Percentiles rank a stretch among this genome's conserved stretches.
These are phyloP conservation scores for Rhexocercosporidium sp. DNA, from an alignment of 2,329 filamentous ascomycete species.

Conservation along the genomic window DNA sequence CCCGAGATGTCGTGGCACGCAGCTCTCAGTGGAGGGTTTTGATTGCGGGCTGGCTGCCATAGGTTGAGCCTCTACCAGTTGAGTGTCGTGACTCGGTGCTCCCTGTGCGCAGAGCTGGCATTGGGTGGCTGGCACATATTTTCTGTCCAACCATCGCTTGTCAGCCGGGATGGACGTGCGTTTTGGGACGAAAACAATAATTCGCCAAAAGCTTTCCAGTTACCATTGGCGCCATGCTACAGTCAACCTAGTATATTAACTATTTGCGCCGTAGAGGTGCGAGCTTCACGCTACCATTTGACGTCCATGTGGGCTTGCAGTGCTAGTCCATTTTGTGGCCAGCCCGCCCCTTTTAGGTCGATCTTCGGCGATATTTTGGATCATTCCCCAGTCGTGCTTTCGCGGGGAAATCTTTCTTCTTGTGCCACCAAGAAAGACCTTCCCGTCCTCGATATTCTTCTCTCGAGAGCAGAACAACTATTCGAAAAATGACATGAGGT, in stretches of 20 bases:
- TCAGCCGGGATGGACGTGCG: not conserved
- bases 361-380: conserved; percentile 5
- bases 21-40: not conserved
- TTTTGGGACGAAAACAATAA: conserved; percentile 9
- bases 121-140: not conserved
- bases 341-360: not conserved
- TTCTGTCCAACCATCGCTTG: conserved; percentile 10
- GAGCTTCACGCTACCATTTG: conserved; percentile 7
- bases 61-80: not conserved
- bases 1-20: not conserved
- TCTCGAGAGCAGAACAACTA: not conserved
- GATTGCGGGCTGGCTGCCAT: conserved; percentile 6
- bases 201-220: not conserved
- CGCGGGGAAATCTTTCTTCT: not conserved
- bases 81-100: not conserved
- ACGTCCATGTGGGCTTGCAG: not conserved
- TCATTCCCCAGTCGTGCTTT: not conserved
- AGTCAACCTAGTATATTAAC: not conserved
- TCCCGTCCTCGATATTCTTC: not conserved
- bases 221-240: not conserved
- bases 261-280: not conserved
- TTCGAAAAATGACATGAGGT: not conserved
- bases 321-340: not conserved
- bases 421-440: not conserved
- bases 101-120: not conserved